Percentiles rank a stretch among this genome's conserved stretches.
Evolutionary conservation across 2,329 filamentous ascomycete genomes (phyloP).

Genomic region (Phoma sp.): DNA sequence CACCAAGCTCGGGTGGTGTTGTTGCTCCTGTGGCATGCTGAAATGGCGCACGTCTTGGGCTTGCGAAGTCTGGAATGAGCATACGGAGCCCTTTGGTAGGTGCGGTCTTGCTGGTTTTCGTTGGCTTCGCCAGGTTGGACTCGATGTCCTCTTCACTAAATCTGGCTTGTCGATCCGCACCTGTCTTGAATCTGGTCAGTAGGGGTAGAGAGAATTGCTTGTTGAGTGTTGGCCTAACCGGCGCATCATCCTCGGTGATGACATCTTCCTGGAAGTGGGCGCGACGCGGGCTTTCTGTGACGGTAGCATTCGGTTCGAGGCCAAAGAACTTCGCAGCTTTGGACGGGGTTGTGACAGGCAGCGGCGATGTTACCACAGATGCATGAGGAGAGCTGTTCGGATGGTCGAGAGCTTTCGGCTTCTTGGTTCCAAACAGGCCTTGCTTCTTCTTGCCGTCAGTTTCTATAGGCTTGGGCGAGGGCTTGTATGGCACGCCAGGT

Average conservation of each 20-base stretch:
- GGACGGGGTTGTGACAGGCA: slow-evolving; percentile 29
- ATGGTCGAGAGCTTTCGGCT: slow-evolving; percentile 20
- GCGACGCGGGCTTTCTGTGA: not conserved
- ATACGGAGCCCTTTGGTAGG: slow-evolving; percentile 24
- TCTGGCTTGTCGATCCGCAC: slow-evolving; percentile 11
- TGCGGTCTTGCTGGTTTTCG: not conserved
- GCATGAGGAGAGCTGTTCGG: slow-evolving; percentile 12
- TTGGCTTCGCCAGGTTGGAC: slow-evolving; percentile 13
- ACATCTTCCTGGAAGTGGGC: slow-evolving; percentile 2
- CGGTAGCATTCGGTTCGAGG: slow-evolving; percentile 5
- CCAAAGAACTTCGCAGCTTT: slow-evolving; percentile 35
- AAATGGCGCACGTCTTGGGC: slow-evolving; percentile 7
- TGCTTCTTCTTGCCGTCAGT: slow-evolving; percentile 28
- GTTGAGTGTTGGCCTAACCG: slow-evolving; percentile 11
- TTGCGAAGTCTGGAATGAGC: slow-evolving; percentile 19
- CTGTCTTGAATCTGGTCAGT: slow-evolving; percentile 5
- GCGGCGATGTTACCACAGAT: slow-evolving; percentile 16
- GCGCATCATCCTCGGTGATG: slow-evolving; percentile 3
- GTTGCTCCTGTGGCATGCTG: not conserved
- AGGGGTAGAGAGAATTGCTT: slow-evolving; percentile 7
- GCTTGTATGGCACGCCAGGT: not conserved
- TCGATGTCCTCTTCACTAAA: slow-evolving; percentile 21
- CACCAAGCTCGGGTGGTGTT: not conserved
- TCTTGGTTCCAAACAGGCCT: slow-evolving; percentile 20
- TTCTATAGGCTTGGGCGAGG: slow-evolving; percentile 1